Evolutionary conservation across 306 rosid species (phyloP).

Genomic region (Prunus dulcis): DNA sequence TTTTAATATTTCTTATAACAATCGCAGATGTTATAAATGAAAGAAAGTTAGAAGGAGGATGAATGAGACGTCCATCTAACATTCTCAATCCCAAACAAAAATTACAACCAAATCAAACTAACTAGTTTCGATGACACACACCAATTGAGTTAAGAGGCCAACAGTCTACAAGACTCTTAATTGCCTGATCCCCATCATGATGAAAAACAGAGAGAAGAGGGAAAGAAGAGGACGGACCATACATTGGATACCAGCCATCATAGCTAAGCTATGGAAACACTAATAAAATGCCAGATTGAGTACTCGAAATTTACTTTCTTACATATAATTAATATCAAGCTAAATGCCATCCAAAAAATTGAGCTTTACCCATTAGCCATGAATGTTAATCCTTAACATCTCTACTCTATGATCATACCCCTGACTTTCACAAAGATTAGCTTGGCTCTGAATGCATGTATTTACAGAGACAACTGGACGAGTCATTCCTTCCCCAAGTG

Average conservation of each 20-base stretch:
- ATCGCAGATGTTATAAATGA: background rate
- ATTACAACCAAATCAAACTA: background rate
- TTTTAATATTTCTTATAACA: background rate
- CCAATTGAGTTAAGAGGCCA: background rate
- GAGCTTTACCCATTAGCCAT: background rate
- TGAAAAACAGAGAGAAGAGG: background rate
- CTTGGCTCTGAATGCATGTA: constrained; percentile 82
- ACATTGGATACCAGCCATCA: constrained; percentile 53
- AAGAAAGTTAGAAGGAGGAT: background rate
- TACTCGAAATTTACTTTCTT: background rate
- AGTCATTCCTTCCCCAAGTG: constrained; percentile 92
- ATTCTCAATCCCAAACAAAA: background rate
- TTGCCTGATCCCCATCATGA: background rate
- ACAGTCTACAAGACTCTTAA: background rate
- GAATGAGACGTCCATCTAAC: background rate
- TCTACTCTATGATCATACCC: constrained; percentile 28
- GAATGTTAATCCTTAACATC: background rate
- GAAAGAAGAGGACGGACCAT: constrained; percentile 22
- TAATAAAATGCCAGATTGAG: background rate
- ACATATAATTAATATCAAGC: background rate
- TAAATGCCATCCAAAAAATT: background rate
- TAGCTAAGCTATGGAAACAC: background rate
- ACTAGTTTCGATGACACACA: background rate
- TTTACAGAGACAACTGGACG: constrained; percentile 83
- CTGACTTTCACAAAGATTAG: constrained; percentile 61